These are phyloP conservation scores for Cryphonectria carpinicola DNA, from an alignment of 2,329 filamentous ascomycete species.

Conservation along the genomic window DNA sequence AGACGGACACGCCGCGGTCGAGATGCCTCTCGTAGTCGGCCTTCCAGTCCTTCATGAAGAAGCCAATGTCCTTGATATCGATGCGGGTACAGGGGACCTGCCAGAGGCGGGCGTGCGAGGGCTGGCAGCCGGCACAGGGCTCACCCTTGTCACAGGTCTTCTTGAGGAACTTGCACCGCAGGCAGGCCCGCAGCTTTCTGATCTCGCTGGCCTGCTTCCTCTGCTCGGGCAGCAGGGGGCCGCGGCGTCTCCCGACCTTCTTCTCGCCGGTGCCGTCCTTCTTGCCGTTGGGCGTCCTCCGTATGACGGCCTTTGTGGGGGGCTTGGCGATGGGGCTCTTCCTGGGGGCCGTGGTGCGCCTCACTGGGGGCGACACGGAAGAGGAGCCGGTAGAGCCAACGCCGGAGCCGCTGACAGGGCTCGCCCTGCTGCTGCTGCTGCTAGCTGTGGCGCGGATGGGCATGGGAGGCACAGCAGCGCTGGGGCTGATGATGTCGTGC, in stretches of 20 bases:
- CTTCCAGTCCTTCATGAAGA: constrained; percentile 99
- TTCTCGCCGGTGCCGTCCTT: constrained; percentile 82
- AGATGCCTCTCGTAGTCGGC: constrained; percentile 94
- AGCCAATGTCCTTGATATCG: constrained; percentile 97
- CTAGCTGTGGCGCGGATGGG: constrained; percentile 67
- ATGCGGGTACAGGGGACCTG: constrained; percentile 97
- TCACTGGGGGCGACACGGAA: constrained; percentile 65
- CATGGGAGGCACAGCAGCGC: constrained; percentile 69
- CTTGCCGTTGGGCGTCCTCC: constrained; percentile 76
- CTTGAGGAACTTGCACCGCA: constrained; percentile 98
- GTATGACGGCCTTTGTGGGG: constrained; percentile 76
- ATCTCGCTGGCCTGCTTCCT: constrained; percentile 97
- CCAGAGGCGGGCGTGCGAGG: constrained; percentile 93
- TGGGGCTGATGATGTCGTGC: constrained; percentile 67
- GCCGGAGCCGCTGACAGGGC: constrained; percentile 64
- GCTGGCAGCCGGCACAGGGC: constrained; percentile 92
- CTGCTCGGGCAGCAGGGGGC: constrained; percentile 89
- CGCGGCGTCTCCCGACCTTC: constrained; percentile 87
- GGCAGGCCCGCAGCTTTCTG: constrained; percentile 87
- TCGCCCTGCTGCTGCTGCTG: constrained; percentile 61
- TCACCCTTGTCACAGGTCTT: constrained; percentile 99
- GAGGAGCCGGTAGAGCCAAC: constrained; percentile 58
- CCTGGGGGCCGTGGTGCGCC: constrained; percentile 70
- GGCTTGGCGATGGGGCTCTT: constrained; percentile 83
- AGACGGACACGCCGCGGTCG: constrained; percentile 83